These are phyloP conservation scores for Agarophyton chilense DNA, from an alignment of 23 red algal genomes.

Conservation along the genomic window DNA sequence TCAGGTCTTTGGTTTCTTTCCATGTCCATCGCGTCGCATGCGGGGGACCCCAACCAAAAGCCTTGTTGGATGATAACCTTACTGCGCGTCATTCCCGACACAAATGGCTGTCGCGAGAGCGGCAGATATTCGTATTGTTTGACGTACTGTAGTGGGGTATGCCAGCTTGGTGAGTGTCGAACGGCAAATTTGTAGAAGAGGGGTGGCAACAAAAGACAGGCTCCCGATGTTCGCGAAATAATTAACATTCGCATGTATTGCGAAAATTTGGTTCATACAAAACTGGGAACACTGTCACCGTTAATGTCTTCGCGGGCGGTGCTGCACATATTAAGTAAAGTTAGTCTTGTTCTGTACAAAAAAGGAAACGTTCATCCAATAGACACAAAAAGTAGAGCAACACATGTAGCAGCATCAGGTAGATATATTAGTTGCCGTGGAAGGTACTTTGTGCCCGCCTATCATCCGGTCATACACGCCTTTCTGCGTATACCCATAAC, in stretches of 20 bases:
- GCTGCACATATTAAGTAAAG: constrained; percentile 21
- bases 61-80: too few species aligned
- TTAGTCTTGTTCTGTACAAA: constrained; percentile 39
- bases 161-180: neutral
- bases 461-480: constrained; percentile 65
- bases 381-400: neutral
- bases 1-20: too few species aligned
- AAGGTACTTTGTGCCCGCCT: constrained; percentile 64
- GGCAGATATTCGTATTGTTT: neutral
- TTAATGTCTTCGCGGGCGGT: neutral
- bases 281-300: constrained; percentile 12
- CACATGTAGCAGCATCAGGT: neutral
- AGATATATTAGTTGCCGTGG: constrained; percentile 45
- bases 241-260: constrained; percentile 3
- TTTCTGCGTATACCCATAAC: constrained; percentile 60
- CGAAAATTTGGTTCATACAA: constrained; percentile 18
- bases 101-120: neutral
- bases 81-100: too few species aligned
- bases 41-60: too few species aligned
- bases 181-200: too few species aligned
- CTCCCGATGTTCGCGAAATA: neutral
- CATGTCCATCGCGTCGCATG: too few species aligned
- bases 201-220: neutral
- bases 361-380: neutral
- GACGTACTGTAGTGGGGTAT: neutral